These are phyloP conservation scores for Pestalotiopsis sp. DNA, from an alignment of 2,329 filamentous ascomycete species.

Conservation along the genomic window DNA sequence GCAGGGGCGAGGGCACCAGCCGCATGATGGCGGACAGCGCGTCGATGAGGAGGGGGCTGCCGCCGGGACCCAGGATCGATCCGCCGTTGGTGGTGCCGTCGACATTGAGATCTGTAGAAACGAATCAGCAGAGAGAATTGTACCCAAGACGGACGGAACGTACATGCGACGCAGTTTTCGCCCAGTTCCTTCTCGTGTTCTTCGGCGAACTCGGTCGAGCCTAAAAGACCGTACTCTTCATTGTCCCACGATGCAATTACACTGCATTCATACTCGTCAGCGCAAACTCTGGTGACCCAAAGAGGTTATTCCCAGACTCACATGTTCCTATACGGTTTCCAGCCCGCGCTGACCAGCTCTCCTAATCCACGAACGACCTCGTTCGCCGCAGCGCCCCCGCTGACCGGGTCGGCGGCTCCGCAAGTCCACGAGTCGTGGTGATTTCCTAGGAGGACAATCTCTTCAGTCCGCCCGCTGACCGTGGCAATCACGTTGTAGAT, in stretches of 20 bases:
- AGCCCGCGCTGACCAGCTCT: conserved; percentile 64
- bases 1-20: conserved; percentile 49
- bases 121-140: conserved; percentile 10
- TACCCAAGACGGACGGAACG: not conserved
- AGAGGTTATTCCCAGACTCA: conserved; percentile 49
- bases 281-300: conserved; percentile 69
- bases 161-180: conserved; percentile 64
- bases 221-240: conserved; percentile 72
- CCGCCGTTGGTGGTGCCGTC: conserved; percentile 65
- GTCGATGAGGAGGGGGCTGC: conserved; percentile 64
- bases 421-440: conserved; percentile 78
- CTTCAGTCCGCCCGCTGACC: conserved; percentile 71
- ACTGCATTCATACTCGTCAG: conserved; percentile 66
- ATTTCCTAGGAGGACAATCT: conserved; percentile 72
- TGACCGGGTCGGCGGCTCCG: conserved; percentile 73
- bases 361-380: conserved; percentile 71
- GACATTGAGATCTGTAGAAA: conserved; percentile 59
- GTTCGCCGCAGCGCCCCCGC: conserved; percentile 69
- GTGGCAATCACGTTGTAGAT: conserved; percentile 66
- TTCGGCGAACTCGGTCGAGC: conserved; percentile 78
- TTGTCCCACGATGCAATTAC: conserved; percentile 65
- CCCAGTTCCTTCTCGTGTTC: conserved; percentile 71
- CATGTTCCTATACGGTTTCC: conserved; percentile 57
- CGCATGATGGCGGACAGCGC: conserved; percentile 56
- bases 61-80: conserved; percentile 52